Percentiles rank a stretch among this genome's conserved stretches.
These are phyloP conservation scores for Medicago arabica DNA, from an alignment of 306 rosid genomes.

Conservation along the genomic window DNA sequence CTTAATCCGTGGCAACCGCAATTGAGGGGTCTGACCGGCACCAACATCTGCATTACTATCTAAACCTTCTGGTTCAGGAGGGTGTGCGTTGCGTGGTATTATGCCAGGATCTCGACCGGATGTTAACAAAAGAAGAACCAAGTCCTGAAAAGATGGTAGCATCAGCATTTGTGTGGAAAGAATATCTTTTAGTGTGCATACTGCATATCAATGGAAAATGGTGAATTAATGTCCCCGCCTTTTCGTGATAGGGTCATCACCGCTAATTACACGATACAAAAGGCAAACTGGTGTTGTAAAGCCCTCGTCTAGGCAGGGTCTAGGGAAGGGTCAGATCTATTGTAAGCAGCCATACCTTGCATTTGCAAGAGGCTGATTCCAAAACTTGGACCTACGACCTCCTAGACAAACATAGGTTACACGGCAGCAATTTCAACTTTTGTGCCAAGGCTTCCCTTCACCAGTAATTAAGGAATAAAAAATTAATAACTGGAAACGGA, in stretches of 20 bases:
- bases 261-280: neutral
- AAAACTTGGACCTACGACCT: neutral
- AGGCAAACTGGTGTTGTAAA: neutral
- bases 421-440: neutral
- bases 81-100: slow-evolving; percentile 92
- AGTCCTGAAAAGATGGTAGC: slow-evolving; percentile 59
- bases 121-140: slow-evolving; percentile 82
- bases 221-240: slow-evolving; percentile 1
- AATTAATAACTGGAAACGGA: slow-evolving; percentile 25
- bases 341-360: slow-evolving; percentile 25
- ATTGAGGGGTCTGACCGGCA: slow-evolving; percentile 90
- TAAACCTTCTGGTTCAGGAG: slow-evolving; percentile 92
- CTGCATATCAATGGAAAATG: slow-evolving; percentile 5
- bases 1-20: slow-evolving; percentile 85
- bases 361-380: slow-evolving; percentile 14
- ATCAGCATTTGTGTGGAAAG: slow-evolving; percentile 19
- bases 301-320: neutral
- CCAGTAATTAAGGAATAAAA: neutral
- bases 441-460: neutral
- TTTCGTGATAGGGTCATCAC: slow-evolving; percentile 26
- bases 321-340: slow-evolving; percentile 5
- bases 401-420: slow-evolving; percentile 9
- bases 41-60: slow-evolving; percentile 75
- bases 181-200: slow-evolving; percentile 14
- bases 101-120: slow-evolving; percentile 99